Evolutionary conservation across 2,329 filamentous ascomycete species (phyloP), one percentile per base, ranked within the genome.

Genomic region (Xylariaceae sp.): DNA sequence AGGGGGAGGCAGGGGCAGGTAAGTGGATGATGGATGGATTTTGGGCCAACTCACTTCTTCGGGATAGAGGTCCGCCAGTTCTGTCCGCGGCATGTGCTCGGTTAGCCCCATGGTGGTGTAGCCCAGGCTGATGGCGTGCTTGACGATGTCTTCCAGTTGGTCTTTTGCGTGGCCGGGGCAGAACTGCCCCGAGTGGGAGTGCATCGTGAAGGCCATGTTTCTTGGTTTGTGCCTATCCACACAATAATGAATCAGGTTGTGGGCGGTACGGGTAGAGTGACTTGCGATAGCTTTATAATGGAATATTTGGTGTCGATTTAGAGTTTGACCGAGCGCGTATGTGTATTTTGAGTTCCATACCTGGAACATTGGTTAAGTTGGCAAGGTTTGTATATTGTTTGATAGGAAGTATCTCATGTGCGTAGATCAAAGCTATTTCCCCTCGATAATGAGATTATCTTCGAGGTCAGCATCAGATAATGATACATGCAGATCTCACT

Each of bases 111-210:
- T 92, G 19, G 89, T 89, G 60, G 86, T 85, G 82, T 96, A 95
- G 43, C 89, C 88, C 59, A 89, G 81, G 46, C 81, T 75, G 64
- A 98, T 91, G 62, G 93, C 93, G 12, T 87, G 83, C 69, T 87
- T 83, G 65, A 98, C 79, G 47, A 98, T 85, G 63, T 91, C 87
- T 73, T 98, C 93, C 9, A 99, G 83, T 19, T 86, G 82, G 71
- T 96, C 86, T 70, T 89, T 86, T 48, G 95, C 95, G 78, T 99
- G 95, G 65, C 89, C 86, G 9, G 88, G 88, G 78, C 95, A 99
- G 79, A 99, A 99, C 73, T 99, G 91, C 61, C 95, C 95, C 40
- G 95, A 98, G 77, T 99, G 95, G 70, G 91, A 96, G 75, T 99
- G 95, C 80, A 98, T 96, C 3, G 95, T 96, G 77, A 96, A 96